These are phyloP conservation scores for Phytophthora quininea DNA, from an alignment of 352 stramenopile species.

Conservation along the genomic window DNA sequence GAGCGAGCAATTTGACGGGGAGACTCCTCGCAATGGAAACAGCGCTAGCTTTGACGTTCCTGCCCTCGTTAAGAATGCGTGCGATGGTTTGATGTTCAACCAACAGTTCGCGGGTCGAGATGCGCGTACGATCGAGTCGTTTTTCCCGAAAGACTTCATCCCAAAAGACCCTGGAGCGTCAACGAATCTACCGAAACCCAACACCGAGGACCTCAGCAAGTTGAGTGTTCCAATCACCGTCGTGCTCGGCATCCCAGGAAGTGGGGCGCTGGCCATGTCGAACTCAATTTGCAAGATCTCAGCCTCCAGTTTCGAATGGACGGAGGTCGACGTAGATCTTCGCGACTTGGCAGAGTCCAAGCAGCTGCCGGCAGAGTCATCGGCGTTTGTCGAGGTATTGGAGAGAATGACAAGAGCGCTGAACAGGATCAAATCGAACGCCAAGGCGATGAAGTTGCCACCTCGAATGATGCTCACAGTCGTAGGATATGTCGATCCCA, in stretches of 20 bases:
- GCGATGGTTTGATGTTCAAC: slow-evolving; percentile 25
- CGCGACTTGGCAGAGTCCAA: slow-evolving; percentile 26
- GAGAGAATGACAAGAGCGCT: slow-evolving; percentile 26
- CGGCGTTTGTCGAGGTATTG: slow-evolving; percentile 27
- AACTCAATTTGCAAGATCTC: slow-evolving; percentile 57
- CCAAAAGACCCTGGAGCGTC: slow-evolving; percentile 50
- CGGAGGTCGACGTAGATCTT: slow-evolving; percentile 43
- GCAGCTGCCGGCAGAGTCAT: slow-evolving; percentile 38
- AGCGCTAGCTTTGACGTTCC: slow-evolving; percentile 22
- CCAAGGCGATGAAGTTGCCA: slow-evolving; percentile 27
- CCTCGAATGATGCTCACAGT: slow-evolving; percentile 61
- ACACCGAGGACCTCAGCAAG: slow-evolving; percentile 29
- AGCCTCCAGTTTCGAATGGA: slow-evolving; percentile 49
- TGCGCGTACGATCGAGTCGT: slow-evolving; percentile 21
- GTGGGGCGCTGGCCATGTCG: slow-evolving; percentile 42
- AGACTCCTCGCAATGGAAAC: slow-evolving; percentile 44
- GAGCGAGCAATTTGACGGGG: slow-evolving; percentile 38
- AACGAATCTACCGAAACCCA: slow-evolving; percentile 49
- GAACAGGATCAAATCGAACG: slow-evolving; percentile 19
- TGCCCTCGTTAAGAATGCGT: slow-evolving; percentile 28
- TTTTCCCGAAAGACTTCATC: slow-evolving; percentile 69
- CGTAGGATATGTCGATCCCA: slow-evolving; percentile 61
- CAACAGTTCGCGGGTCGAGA: slow-evolving; percentile 27
- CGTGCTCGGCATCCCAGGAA: slow-evolving; percentile 73
- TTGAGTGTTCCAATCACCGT: slow-evolving; percentile 59